These are phyloP conservation scores for Prunus mira DNA, from an alignment of 306 rosid species.

Conservation along the genomic window DNA sequence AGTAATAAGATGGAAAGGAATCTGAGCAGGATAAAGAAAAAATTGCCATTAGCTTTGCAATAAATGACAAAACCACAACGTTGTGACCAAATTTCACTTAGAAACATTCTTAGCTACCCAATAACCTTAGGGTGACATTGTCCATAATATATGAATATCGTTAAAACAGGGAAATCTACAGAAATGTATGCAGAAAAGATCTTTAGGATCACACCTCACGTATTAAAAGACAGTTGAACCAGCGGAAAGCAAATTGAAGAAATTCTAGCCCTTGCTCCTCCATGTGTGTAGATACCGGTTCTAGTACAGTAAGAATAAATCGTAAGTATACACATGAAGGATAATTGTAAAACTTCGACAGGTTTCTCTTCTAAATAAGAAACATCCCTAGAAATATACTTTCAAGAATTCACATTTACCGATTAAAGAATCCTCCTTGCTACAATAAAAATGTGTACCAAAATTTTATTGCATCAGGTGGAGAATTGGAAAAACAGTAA, in stretches of 20 bases:
- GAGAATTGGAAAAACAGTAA: background rate
- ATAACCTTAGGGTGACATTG: background rate
- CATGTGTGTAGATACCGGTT: conserved; percentile 87
- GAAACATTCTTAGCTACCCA: background rate
- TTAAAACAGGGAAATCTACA: conserved; percentile 7
- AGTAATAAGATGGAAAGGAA: conserved; percentile 81
- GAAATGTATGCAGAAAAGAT: background rate
- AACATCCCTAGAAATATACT: background rate
- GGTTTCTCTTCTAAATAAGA: background rate
- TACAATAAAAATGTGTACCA: background rate
- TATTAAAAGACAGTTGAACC: conserved; percentile 97
- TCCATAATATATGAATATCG: background rate
- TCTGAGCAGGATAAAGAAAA: conserved; percentile 36
- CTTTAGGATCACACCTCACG: conserved; percentile 66
- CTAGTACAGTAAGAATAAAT: conserved; percentile 38
- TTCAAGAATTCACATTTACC: background rate
- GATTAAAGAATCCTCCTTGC: background rate
- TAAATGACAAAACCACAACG: conserved; percentile 23
- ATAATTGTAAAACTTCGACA: background rate
- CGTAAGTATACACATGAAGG: background rate
- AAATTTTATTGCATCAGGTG: background rate
- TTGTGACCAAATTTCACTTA: background rate
- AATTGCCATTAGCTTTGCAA: conserved; percentile 19
- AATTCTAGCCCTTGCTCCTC: conserved; percentile 91
- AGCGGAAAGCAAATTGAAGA: conserved; percentile 98